Conservation (phyloP, 2,329 filamentous ascomycete species). For the Talaromyces sp. region DNA sequence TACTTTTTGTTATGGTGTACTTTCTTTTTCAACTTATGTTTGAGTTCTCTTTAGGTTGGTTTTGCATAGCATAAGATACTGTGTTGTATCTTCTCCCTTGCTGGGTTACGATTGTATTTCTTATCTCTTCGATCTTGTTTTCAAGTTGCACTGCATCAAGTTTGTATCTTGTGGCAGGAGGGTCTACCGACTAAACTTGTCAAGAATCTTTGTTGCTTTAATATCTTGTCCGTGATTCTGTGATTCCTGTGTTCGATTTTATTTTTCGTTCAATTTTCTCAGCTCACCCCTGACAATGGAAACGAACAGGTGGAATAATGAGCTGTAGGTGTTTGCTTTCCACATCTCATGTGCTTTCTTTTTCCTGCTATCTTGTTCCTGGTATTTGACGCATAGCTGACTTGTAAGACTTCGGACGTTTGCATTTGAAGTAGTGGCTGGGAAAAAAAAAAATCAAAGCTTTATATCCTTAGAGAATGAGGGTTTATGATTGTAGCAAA, state of each 20-base stretch:
- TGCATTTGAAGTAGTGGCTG: conserved; percentile 10
- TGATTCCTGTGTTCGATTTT: conserved; percentile 1
- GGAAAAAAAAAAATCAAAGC: neutral
- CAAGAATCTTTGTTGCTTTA: neutral
- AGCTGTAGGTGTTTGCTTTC: neutral
- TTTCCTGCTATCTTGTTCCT: neutral
- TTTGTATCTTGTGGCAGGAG: neutral
- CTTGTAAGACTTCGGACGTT: conserved; percentile 13
- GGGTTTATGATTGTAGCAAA: too few species aligned
- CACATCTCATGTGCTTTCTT: neutral
- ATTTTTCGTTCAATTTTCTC: conserved; percentile 8
- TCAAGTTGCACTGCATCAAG: neutral
- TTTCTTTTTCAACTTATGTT: neutral
- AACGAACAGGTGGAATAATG: neutral
- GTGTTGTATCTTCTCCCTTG: conserved; percentile 1
- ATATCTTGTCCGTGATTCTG: neutral
- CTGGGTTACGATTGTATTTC: conserved; percentile 3
- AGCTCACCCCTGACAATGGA: neutral
- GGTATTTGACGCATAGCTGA: conserved; percentile 6
- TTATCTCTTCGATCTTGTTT: conserved; percentile 1
- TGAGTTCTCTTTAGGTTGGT: conserved; percentile 1
- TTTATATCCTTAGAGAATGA: neutral
- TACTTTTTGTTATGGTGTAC: conserved; percentile 2
- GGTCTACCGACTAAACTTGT: neutral
- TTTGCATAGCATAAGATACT: conserved; percentile 13